phyloP scores from a whole-genome alignment of 805 yeast species.

The Soucietia sequanensis region DNA sequence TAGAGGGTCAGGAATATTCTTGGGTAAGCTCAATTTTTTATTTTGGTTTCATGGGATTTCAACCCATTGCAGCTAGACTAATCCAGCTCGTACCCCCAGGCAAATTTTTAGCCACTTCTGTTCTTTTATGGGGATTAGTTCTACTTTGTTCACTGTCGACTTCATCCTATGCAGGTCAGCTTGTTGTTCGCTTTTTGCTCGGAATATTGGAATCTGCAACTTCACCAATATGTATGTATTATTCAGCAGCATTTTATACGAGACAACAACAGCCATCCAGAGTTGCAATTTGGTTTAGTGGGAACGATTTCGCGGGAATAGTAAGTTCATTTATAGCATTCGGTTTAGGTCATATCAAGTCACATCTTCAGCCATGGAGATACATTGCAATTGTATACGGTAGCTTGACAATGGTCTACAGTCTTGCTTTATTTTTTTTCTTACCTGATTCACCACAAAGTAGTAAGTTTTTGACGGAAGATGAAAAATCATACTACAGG shows the following conservation, averaged over 20 bases:
- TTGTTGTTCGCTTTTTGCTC: neutral
- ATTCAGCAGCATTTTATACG: constrained; percentile 5
- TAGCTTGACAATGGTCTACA: neutral
- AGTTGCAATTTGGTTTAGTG: constrained; percentile 3
- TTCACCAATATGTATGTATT: neutral
- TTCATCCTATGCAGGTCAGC: neutral
- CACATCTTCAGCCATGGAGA: constrained; percentile 6
- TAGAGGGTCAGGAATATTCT: constrained; percentile 8
- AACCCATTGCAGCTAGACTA: neutral
- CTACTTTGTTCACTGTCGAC: neutral
- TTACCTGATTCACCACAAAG: neutral
- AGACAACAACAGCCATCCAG: constrained; percentile 4
- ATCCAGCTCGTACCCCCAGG: neutral
- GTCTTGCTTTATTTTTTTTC: neutral
- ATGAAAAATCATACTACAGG: neutral
- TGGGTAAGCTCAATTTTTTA: constrained; percentile 10
- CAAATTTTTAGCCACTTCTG: neutral
- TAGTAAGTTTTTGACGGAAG: neutral
- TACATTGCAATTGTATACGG: constrained; percentile 8
- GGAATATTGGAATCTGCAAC: neutral
- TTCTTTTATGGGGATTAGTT: neutral
- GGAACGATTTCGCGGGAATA: constrained; percentile 5
- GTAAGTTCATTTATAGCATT: constrained; percentile 8
- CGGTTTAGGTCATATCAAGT: constrained; percentile 9
- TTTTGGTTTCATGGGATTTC: constrained; percentile 8